Conservation (phyloP, 805 yeast species). For the Wickerhamiella occidentalis region DNA sequence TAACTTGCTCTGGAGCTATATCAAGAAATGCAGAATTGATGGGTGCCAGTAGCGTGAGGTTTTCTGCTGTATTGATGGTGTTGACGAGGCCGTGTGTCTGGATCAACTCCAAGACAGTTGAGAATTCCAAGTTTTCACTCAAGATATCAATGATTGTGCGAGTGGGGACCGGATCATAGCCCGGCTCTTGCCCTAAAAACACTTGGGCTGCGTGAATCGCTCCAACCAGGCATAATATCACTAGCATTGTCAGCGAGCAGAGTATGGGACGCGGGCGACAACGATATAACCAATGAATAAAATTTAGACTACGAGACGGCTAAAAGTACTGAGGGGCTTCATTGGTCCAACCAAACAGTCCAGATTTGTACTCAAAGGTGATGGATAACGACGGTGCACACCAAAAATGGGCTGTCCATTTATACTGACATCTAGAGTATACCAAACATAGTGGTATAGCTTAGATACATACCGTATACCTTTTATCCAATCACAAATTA, state of each 20-base stretch:
- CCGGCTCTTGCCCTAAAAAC: background rate
- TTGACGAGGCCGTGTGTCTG: conserved; percentile 57
- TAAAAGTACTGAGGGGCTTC: too few species aligned
- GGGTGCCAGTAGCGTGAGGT: conserved; percentile 68
- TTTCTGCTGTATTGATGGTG: conserved; percentile 42
- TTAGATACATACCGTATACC: too few species aligned
- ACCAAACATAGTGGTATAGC: too few species aligned
- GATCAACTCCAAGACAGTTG: conserved; percentile 45
- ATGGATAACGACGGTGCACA: too few species aligned
- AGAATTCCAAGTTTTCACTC: conserved; percentile 54
- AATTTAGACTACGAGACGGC: too few species aligned
- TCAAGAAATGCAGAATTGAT: conserved; percentile 59
- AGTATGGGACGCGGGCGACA: too few species aligned
- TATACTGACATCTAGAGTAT: too few species aligned
- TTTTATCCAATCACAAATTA: background rate
- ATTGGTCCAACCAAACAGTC: too few species aligned
- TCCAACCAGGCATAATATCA: background rate
- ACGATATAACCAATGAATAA: too few species aligned
- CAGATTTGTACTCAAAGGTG: too few species aligned
- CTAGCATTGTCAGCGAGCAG: conserved; percentile 5
- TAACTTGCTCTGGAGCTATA: conserved; percentile 12
- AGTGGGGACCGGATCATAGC: conserved; percentile 13
- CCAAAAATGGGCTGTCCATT: too few species aligned
- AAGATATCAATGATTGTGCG: conserved; percentile 46
- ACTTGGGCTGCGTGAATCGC: background rate